Evolutionary conservation across 2,329 filamentous ascomycete species (phyloP), one percentile per base, ranked within the genome.

Genomic region (Bipolaris gigantea): DNA sequence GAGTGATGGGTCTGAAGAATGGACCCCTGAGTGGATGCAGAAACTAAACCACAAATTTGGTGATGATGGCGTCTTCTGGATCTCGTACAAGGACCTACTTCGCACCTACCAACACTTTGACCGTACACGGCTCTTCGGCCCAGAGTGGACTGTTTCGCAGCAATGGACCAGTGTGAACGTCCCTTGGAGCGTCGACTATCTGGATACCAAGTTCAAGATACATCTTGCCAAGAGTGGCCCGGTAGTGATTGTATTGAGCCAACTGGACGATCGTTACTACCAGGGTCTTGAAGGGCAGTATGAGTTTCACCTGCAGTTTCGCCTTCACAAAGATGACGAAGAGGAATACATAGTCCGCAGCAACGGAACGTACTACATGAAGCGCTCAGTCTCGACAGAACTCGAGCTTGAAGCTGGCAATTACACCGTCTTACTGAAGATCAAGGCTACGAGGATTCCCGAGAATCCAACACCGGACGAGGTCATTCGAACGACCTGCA

Each of bases 1-100:
- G 89, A 87, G 84, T 34, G 90, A 94, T 66, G 90, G 90, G 0
- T 90, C 88, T 6, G 89, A 90, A 64, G 87, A 93, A 72, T 95
- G 90, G 90, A 93, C 89, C 1, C 80, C 89, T 0, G 86, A 92
- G 61, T 90, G 88, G 83, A 85, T 93, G 74, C 76, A 85, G 55
- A 85, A 87, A 63, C 80, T 94, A 0, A 80, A 82, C 41, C 89
- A 92, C 69, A 85, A 83, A 38, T 92, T 92, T 62, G 89, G 89
- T 35, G 87, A 90, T 61, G 89, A 92, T 62, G 89, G 89, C 8
- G 64, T 85, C 30, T 85, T 86, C 69, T 86, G 83, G 82, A 85
- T 85, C 33, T 81, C 78, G 1, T 86, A 85, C 64, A 73, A 80
- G 13, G 84, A 86, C 53, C 75, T 86, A 15, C 75, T 85, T 3